Percentiles rank a stretch among this genome's conserved stretches.
phyloP scores from a whole-genome alignment of 305 asterid species.

The Solanum aculeatissimum region DNA sequence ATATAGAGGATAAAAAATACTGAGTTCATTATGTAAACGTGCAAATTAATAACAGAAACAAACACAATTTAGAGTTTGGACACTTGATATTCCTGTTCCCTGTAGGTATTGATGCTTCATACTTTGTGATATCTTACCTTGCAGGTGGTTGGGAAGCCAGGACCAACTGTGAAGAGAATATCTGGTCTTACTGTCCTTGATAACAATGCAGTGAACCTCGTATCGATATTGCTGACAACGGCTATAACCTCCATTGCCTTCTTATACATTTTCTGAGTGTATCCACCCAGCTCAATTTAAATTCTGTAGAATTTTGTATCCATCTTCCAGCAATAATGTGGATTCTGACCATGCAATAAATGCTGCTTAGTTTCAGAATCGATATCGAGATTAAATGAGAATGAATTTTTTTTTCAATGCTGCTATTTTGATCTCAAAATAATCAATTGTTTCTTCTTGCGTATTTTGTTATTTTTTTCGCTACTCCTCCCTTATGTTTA shows the following conservation, averaged over 20 bases:
- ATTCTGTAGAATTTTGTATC: background rate
- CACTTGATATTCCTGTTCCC: background rate
- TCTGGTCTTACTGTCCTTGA: slow-evolving; percentile 73
- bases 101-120: background rate
- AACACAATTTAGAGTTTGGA: background rate
- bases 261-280: slow-evolving; percentile 47
- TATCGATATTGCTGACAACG: slow-evolving; percentile 50
- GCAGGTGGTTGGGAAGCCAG: slow-evolving; percentile 89
- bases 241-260: slow-evolving; percentile 45
- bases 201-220: slow-evolving; percentile 74
- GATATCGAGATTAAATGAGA: background rate
- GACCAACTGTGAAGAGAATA: slow-evolving; percentile 81
- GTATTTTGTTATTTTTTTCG: background rate
- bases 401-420: background rate
- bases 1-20: background rate
- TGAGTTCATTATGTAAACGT: background rate
- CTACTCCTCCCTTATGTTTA: background rate
- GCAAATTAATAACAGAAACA: background rate
- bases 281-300: background rate
- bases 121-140: background rate
- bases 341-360: background rate
- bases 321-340: background rate
- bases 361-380: background rate
- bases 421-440: background rate
- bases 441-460: background rate